Conservation (phyloP, 2,329 filamentous ascomycete genomes). For the Magnaporthiopsis incrustans region DNA sequence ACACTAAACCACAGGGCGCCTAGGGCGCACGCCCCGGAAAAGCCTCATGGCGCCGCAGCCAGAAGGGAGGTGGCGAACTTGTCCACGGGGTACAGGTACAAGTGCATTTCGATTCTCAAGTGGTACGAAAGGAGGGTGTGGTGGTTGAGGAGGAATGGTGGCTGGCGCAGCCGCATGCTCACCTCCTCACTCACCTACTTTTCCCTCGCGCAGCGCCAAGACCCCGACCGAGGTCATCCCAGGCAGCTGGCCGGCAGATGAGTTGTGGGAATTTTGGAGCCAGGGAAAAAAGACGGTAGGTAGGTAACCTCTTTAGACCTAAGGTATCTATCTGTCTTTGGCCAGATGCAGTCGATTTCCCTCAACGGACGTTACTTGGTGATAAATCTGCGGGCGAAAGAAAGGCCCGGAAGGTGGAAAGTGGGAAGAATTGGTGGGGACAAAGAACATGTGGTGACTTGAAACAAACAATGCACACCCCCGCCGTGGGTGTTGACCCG, state of each 20-base stretch:
- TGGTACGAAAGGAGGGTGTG: not conserved
- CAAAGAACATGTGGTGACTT: not conserved
- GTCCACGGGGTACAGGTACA: not conserved
- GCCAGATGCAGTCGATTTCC: not conserved
- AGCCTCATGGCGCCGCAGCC: not conserved
- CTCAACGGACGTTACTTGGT: not conserved
- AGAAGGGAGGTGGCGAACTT: not conserved
- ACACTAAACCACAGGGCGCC: not conserved
- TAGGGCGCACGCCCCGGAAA: not conserved
- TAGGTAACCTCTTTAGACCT: too few relatives aligned
- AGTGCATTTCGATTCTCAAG: not conserved
- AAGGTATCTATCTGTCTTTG: too few relatives aligned
- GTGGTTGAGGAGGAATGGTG: not conserved
- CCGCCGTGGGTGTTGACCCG: not conserved
- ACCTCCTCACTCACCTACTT: not conserved
- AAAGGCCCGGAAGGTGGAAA: not conserved
- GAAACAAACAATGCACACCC: not conserved
- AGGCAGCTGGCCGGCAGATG: not conserved
- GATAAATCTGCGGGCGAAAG: not conserved
- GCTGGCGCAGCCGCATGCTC: not conserved
- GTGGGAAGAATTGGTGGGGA: not conserved
- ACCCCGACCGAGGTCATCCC: not conserved
- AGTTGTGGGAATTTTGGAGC: not conserved
- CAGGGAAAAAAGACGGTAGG: too few relatives aligned
- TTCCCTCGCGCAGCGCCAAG: not conserved